Base-by-base conservation (phyloP, 2,329 filamentous ascomycete species). In the Microdochium paspali region DNA sequence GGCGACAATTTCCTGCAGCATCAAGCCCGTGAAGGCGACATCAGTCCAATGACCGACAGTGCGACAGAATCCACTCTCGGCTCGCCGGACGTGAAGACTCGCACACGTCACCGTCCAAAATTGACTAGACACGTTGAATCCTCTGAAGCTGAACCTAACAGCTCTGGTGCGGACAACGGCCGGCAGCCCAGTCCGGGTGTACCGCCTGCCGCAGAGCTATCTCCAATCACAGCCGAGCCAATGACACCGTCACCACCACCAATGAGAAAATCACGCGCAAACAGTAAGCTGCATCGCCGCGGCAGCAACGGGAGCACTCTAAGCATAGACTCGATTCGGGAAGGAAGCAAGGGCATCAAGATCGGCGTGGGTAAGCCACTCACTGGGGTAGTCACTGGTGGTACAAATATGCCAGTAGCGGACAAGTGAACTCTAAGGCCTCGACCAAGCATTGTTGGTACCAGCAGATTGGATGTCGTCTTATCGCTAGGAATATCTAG, bases 291-390 rank as follows among this genome's bases (percentile, higher is more conserved):
- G 35, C 55, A 49, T 42, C 54, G 60, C 30, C 56, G 57, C 24
- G 53, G 56, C 18, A 65, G 61, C 47, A 55, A 51, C 30, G 54
- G 54, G 5, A 70, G 66, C 50, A 65, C 57, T 44, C 60, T 72
- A 15, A 71, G 66, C 45, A 46, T 71, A 24, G 67, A 68, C 35
- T 61, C 66, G n/a, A 63, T 66, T 50, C 59, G 47, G 44, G 54
- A 56, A 55, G 65, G 60, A 20, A 40, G 35, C 3, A 61, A 64
- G 30, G 68, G 68, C 2, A 73, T 72, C 48, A 66, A 58, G 26
- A 59, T 72, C 28, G 68, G 65, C 7, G 58, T 62, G 5, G 61
- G 67, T 24, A 67, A 60, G 49, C 62, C 62, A 2, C 58, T 58
- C 10, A 60, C 58, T 2, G 61, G 65, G 4, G 58, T 69, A 1